These are phyloP conservation scores for Vicia sativa DNA, from an alignment of 306 rosid genomes.

Conservation along the genomic window DNA sequence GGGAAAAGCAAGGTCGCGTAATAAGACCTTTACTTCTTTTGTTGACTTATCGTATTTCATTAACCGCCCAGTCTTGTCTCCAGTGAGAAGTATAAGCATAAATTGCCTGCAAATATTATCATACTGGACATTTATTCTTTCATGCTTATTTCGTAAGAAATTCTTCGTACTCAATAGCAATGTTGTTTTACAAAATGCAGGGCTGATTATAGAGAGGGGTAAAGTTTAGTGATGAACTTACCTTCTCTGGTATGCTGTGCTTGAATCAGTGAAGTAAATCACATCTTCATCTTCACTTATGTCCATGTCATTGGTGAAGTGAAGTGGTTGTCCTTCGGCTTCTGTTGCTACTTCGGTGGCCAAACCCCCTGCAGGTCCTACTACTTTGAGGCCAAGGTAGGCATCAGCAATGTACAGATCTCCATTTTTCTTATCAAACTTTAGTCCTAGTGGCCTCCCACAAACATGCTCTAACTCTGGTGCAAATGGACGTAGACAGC, in stretches of 20 bases:
- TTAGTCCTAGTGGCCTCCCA: slow-evolving; percentile 88
- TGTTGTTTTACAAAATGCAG: slow-evolving; percentile 15
- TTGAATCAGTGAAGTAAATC: slow-evolving; percentile 84
- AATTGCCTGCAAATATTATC: slow-evolving; percentile 61
- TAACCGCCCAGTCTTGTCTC: slow-evolving; percentile 79
- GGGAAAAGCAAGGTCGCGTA: slow-evolving; percentile 67
- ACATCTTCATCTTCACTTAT: slow-evolving; percentile 67
- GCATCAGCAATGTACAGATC: slow-evolving; percentile 91
- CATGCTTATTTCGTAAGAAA: neutral
- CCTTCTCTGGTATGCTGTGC: slow-evolving; percentile 74
- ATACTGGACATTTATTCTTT: too few relatives aligned
- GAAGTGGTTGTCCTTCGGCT: slow-evolving; percentile 70
- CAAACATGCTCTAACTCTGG: slow-evolving; percentile 86
- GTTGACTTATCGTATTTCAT: slow-evolving; percentile 62
- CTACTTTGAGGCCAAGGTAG: slow-evolving; percentile 82
- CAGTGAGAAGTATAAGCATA: slow-evolving; percentile 57
- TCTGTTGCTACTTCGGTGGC: slow-evolving; percentile 68
- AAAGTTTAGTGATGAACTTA: slow-evolving; percentile 32
- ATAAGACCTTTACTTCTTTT: slow-evolving; percentile 68
- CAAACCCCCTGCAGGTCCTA: slow-evolving; percentile 83
- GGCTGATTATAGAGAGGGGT: slow-evolving; percentile 5
- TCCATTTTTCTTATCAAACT: slow-evolving; percentile 73
- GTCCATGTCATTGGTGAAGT: slow-evolving; percentile 85
- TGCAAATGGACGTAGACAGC: slow-evolving; percentile 72
- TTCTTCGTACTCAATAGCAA: neutral